Conservation (phyloP, 148 eudicot genomes). For the Selenicereus undatus region DNA sequence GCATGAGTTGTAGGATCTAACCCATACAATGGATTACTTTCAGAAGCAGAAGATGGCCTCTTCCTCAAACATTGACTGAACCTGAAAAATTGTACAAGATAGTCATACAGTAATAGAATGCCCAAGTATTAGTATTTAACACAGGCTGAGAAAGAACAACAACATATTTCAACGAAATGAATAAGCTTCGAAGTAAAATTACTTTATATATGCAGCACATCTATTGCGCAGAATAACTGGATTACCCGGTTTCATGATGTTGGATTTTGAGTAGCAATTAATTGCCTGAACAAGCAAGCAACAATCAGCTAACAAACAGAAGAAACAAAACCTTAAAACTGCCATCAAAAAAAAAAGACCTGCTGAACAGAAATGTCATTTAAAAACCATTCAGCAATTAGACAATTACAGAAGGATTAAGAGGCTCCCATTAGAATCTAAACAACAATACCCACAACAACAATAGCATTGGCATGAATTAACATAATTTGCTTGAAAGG, state of each 20-base stretch:
- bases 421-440: not conserved
- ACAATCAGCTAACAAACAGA: constrained; percentile 17
- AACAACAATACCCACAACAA: not conserved
- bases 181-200: constrained; percentile 6
- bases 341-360: not conserved
- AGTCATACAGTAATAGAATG: not conserved
- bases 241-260: constrained; percentile 63
- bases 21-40: constrained; percentile 71
- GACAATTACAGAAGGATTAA: too few species aligned
- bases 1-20: constrained; percentile 91
- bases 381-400: not conserved
- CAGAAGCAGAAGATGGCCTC: constrained; percentile 76
- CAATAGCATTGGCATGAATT: not conserved
- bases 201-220: constrained; percentile 92
- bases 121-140: not conserved
- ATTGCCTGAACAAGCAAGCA: constrained; percentile 58
- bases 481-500: not conserved
- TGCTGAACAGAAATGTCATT: not conserved
- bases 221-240: constrained; percentile 83
- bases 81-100: constrained; percentile 37
- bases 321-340: not conserved
- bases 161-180: not conserved
- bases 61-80: constrained; percentile 54
- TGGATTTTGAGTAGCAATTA: constrained; percentile 74
- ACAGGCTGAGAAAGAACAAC: not conserved